Evolutionary conservation across 805 yeast species (phyloP), one percentile per base, ranked within the genome.

Genomic region (Starmerella potacharoeniae): DNA sequence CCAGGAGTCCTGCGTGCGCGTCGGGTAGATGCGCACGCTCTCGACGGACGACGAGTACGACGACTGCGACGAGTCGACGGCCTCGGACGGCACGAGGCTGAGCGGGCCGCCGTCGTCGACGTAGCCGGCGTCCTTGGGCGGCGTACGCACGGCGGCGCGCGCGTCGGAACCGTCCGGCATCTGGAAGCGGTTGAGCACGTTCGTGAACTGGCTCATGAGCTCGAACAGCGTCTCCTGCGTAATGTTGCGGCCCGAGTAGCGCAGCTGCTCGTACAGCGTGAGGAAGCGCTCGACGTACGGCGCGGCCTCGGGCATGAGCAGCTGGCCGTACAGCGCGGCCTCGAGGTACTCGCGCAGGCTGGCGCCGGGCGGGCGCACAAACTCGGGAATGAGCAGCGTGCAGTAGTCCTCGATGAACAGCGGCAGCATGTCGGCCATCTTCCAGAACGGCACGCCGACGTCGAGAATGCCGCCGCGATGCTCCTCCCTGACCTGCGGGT

Each of bases 221-320:
- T 72, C 75, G 33, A 78, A 68, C 63, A 89, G 80, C 42, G 83
- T 83, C 4, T 70, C 72, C 59, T 82, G 81, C 0, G 76, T 68
- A 16, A 87, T 78, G 16, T 79, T 73, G 17, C 72, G 67, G 2
- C 86, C 84, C 6, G 91, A 78, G 67, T 81, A 89, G 56, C 87
- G 72, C 39, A 83, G 73, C 50, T 72, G 71, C 60, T 89, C 96
- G 69, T 87, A 89, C 13, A 78, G 66, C 4, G 70, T 71, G 4
- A 81, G 70, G 57, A 77, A 77, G 37, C 70, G 64, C 6, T 60
- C 59, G 5, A 63, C 62, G 2, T 53, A 50, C 28, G 49, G 59
- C 6, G 53, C 36, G 46, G 45, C 45, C 3, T 59, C 56, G 1
- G 53, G 42, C 13, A 44, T 16, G 29, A 67, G 51, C 1, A 64